Percentiles rank a stretch among this genome's conserved stretches.
Conservation (phyloP, 169 alveolate species). For the Plasmodium gonderi region DNA sequence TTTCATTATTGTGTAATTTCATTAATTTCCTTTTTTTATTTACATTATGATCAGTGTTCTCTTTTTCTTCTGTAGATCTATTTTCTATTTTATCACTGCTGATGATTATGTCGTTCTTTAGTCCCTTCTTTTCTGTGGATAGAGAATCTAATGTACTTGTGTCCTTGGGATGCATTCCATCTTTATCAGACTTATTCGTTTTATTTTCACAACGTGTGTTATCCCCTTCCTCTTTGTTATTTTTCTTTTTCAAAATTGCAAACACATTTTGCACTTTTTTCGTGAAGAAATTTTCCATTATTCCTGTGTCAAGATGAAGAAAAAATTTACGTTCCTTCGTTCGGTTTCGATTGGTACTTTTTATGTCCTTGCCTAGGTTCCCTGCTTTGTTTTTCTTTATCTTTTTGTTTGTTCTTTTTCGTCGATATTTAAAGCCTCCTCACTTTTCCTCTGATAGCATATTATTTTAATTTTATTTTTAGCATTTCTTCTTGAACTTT, state of each 20-base stretch:
- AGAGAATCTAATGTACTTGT: not conserved
- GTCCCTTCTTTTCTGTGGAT: not conserved
- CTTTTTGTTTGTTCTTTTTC: not conserved
- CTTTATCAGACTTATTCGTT: not conserved
- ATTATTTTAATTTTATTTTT: not conserved
- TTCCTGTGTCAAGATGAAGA: too few relatives aligned
- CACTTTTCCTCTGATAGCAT: not conserved
- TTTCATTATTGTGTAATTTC: slow-evolving; percentile 40
- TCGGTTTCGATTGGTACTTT: too few relatives aligned
- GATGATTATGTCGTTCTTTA: not conserved
- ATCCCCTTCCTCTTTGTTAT: not conserved
- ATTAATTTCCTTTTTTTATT: slow-evolving; percentile 49
- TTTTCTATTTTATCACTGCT: slow-evolving; percentile 3
- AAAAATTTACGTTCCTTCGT: too few relatives aligned
- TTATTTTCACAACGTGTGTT: not conserved
- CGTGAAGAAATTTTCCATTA: slow-evolving; percentile 64
- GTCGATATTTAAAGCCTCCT: not conserved
- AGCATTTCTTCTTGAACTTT: not conserved
- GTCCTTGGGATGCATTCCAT: not conserved
- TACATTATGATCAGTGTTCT: slow-evolving; percentile 1
- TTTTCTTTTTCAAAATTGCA: slow-evolving; percentile 30
- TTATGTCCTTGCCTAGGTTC: not conserved
- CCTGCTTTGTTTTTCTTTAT: not conserved
- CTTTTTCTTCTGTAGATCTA: slow-evolving; percentile 1
- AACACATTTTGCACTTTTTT: slow-evolving; percentile 62